phyloP scores from a whole-genome alignment of 2,329 filamentous ascomycete species.

The Dactylellina cionopaga region DNA sequence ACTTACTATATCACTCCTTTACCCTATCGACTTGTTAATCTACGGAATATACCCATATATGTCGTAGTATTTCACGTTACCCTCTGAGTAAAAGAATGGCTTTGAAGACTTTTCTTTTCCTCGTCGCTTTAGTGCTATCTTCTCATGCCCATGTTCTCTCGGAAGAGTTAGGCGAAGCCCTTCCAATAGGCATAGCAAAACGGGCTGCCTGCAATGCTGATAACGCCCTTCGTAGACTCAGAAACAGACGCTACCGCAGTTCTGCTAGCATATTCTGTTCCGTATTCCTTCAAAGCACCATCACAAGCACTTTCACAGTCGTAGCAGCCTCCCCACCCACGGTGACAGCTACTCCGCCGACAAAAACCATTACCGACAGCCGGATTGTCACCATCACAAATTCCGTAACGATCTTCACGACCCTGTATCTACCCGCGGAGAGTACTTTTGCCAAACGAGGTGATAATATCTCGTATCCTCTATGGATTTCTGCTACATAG shows the following conservation, averaged over 20 bases:
- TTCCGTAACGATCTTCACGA: background rate
- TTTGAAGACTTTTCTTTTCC: no score
- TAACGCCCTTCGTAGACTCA: slow-evolving; percentile 8
- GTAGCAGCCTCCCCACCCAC: background rate
- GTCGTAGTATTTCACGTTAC: no score
- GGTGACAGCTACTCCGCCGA: background rate
- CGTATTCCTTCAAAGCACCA: slow-evolving; percentile 9
- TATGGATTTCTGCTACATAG: slow-evolving; percentile 5
- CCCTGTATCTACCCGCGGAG: background rate
- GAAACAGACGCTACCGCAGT: slow-evolving; percentile 8
- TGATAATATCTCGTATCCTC: slow-evolving; percentile 9
- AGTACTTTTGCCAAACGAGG: slow-evolving; percentile 19
- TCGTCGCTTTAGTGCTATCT: no score
- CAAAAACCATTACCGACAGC: background rate
- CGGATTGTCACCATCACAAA: background rate
- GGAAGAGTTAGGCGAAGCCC: no score
- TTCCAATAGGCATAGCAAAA: no score
- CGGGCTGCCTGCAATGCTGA: slow-evolving; percentile 11
- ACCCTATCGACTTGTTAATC: no score
- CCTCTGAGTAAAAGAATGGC: no score
- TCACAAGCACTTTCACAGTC: background rate
- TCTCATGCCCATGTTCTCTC: no score
- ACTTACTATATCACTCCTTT: no score
- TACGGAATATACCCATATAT: no score
- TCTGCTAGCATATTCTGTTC: slow-evolving; percentile 24